Base-by-base conservation (phyloP, 2,329 filamentous ascomycete species). In the Sporothrix phasma region DNA sequence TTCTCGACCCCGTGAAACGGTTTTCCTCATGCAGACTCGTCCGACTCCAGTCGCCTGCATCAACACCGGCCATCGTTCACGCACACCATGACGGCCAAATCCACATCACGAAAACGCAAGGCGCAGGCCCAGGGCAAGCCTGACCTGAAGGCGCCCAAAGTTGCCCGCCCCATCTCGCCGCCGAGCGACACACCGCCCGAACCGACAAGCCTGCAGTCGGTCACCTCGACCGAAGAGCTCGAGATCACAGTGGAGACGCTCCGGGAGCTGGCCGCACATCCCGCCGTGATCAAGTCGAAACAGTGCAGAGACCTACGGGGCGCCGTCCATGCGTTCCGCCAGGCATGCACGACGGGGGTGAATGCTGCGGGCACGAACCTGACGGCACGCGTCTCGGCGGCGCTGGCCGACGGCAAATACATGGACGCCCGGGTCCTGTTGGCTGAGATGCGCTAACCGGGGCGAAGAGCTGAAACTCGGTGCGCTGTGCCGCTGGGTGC, bases 401-500 rank as follows among this genome's bases (percentile, higher is more conserved):
- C 87, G 2, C 75, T 90, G 0, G 80, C 82, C 24, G 87, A 89
- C 72, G 84, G 80, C 59, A 84, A 85, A 70, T 87, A 85, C 67
- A 79, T 78, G 10, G 86, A 89, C n/a, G 85, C 86, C 5, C 80
- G 80, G 61, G 80, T 89, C 17, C 71, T 88, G 15, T 79, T 90
- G 1, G 82, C 86, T 0, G 87, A 89, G 75, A 89, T 89, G 87
- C 79, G 81, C 34, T 84, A n/a, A 89, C 19, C 77, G 86, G n/a
- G 76, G 78, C 3, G 80, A 89, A 66, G 80, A 82, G 19, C 87
- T 87, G 0, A 88, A 88, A 68, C 75, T 89, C 0, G 87, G 87
- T 22, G 85, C 87, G 1, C 74, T 89, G 7, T 89, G 86, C 72
- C 83, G 87, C 64, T 90, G 87, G 87, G 87, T 89, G 4, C 81